Evolutionary conservation across 768 basidiomycete species (phyloP).

Genomic region (Pulveroboletus sp.): DNA sequence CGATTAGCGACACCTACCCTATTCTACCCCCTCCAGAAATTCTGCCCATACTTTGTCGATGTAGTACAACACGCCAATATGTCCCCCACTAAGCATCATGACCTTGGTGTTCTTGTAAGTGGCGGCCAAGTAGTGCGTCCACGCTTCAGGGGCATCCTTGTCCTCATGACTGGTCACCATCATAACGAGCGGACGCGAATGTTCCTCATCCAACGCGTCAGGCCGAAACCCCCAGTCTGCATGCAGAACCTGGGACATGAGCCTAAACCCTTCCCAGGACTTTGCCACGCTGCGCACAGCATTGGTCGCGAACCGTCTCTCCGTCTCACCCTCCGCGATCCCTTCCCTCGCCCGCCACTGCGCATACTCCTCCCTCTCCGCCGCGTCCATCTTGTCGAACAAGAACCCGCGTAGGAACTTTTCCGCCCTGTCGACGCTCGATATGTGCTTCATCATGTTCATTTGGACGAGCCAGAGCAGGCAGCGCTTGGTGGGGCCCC

Average conservation of each 20-base stretch:
- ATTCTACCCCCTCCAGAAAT: slow-evolving; percentile 19
- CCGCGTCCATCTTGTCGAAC: slow-evolving; percentile 40
- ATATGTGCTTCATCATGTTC: slow-evolving; percentile 34
- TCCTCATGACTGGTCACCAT: slow-evolving; percentile 44
- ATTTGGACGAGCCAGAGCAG: slow-evolving; percentile 32
- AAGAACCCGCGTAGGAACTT: slow-evolving; percentile 35
- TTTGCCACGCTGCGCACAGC: slow-evolving; percentile 44
- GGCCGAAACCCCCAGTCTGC: slow-evolving; percentile 51
- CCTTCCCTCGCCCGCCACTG: slow-evolving; percentile 42
- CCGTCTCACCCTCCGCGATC: slow-evolving; percentile 41
- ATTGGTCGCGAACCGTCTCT: slow-evolving; percentile 39
- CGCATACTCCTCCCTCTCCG: slow-evolving; percentile 30
- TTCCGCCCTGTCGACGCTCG: slow-evolving; percentile 39
- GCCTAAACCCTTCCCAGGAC: slow-evolving; percentile 52
- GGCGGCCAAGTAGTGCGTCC: slow-evolving; percentile 48
- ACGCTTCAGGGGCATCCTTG: slow-evolving; percentile 36
- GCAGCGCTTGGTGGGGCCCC: slow-evolving; percentile 38
- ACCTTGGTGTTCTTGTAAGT: slow-evolving; percentile 43
- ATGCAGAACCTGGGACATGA: slow-evolving; percentile 39
- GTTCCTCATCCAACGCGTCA: slow-evolving; percentile 40
- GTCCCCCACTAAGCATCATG: slow-evolving; percentile 45
- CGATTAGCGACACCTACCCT: slow-evolving; percentile 6
- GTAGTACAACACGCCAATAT: slow-evolving; percentile 43
- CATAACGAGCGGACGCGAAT: slow-evolving; percentile 43
- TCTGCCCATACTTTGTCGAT: slow-evolving; percentile 45